Base-by-base conservation (phyloP, 2,329 filamentous ascomycete species). In the Curvularia spicifera region DNA sequence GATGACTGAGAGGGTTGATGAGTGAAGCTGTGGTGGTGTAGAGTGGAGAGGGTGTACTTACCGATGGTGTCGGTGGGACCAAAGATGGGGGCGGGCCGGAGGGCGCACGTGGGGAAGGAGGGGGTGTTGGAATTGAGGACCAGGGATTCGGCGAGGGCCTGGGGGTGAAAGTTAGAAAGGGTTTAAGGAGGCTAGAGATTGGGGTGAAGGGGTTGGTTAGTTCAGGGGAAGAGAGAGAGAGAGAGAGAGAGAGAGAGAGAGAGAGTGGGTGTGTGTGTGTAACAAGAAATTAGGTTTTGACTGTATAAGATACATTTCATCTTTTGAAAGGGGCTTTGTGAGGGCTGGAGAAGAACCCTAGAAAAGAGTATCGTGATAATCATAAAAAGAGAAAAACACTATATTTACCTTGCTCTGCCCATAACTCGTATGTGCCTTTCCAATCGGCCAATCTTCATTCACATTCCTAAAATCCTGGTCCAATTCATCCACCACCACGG, bases 1-100 rank as follows among this genome's bases (percentile, higher is more conserved):
- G 33, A 94, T 86, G 13, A 89, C 78, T 28, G 22, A 4, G 22
- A 7, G 26, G 26, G 4, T 28, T 5, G 26, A 8, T 28, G 26
- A 28, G 26, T 28, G 4, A 24, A 24, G 22, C 22, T 28, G 26
- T 6, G 26, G 4, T 28, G 26, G 26, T 28, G 24, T 4, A 26
- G 24, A 26, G 24, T 4, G 24, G 24, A 26, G 2, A 26, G 4
- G 6, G 24, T 4, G 24, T 6, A 28, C 26, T 28, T 28, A 28
- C 26, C 26, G 73, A 93, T 89, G 52, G 87, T 86, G 79, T 99
- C 95, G 69, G 91, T 91, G 73, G 95, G 91, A 70, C 94, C 94
- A 72, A 97, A 91, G 76, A 98, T 96, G 65, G 91, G 91, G 12
- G 92, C 90, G 6, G 93, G 91, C 15, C 95, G 91, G 64, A 98